A percentile compares a stretch with the other conserved stretches of the same genome.
Evolutionary conservation across 2,329 filamentous ascomycete genomes (phyloP).

Genomic region (Arthrobotrys pseudoclavata): DNA sequence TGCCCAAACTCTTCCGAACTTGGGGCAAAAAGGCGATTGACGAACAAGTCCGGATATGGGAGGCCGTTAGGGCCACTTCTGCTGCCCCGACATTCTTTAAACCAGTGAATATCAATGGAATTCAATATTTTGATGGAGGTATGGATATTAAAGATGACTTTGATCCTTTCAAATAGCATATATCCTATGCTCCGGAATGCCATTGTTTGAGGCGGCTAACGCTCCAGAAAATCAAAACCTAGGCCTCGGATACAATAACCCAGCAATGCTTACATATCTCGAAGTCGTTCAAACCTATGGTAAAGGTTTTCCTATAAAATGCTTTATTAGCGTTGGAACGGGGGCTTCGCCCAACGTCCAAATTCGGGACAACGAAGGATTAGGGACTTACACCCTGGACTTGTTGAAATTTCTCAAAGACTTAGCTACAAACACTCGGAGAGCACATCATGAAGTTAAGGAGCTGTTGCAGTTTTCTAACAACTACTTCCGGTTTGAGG

Average conservation of each 20-base stretch:
- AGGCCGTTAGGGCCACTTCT: conserved; percentile 18
- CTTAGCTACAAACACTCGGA: conserved; percentile 6
- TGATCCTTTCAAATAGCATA: too few species aligned
- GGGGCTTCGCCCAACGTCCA: conserved; percentile 5
- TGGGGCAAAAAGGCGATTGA: conserved; percentile 5
- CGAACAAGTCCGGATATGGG: conserved; percentile 12
- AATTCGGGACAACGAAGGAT: conserved; percentile 18
- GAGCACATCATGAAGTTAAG: conserved; percentile 11
- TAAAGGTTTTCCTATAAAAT: conserved; percentile 8
- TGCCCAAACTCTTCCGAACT: background rate
- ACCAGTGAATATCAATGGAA: background rate
- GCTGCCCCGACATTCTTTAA: conserved; percentile 17
- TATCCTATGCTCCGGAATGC: background rate
- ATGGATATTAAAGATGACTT: background rate
- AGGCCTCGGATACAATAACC: conserved; percentile 18
- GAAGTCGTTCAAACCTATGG: conserved; percentile 17
- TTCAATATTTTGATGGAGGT: conserved; percentile 15
- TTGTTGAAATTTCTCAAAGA: conserved; percentile 11
- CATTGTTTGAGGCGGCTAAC: background rate
- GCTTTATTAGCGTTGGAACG: conserved; percentile 9
- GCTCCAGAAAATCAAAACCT: background rate
- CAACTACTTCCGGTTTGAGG: conserved; percentile 12
- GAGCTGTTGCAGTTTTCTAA: conserved; percentile 13
- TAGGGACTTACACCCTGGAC: background rate
- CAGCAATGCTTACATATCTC: conserved; percentile 15